A percentile compares a stretch with the other conserved stretches of the same genome.
These are phyloP conservation scores for Gastrodia elata DNA, from an alignment of 106 monocot genomes.

Conservation along the genomic window DNA sequence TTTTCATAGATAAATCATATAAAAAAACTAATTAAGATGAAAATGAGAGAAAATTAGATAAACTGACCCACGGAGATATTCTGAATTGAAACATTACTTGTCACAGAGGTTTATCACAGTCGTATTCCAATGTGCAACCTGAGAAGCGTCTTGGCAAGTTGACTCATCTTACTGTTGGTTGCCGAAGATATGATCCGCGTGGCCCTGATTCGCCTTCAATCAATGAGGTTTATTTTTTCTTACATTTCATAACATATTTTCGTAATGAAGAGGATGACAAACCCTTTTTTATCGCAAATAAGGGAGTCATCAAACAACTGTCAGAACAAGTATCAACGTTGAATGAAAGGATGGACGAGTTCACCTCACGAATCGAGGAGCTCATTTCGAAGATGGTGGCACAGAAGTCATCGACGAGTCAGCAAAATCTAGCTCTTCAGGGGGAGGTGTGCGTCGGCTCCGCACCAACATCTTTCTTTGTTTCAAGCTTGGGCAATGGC, in stretches of 20 bases:
- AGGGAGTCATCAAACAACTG: slow-evolving; percentile 67
- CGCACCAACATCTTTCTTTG: slow-evolving; percentile 48
- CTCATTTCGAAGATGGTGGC: slow-evolving; percentile 55
- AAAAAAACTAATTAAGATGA: too few relatives aligned
- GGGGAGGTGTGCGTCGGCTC: slow-evolving; percentile 59
- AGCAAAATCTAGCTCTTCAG: slow-evolving; percentile 51
- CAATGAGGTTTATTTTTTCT: slow-evolving; percentile 33
- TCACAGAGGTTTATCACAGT: slow-evolving; percentile 71
- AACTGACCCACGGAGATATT: too few relatives aligned
- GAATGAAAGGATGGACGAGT: slow-evolving; percentile 83
- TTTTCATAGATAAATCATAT: too few relatives aligned
- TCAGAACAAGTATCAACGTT: slow-evolving; percentile 82
- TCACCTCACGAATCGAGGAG: slow-evolving; percentile 68
- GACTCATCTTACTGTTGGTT: slow-evolving; percentile 47
- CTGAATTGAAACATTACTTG: too few relatives aligned
- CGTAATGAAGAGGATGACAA: neutral
- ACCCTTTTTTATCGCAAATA: neutral
- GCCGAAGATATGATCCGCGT: slow-evolving; percentile 41
- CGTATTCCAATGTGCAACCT: slow-evolving; percentile 60
- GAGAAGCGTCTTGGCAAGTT: slow-evolving; percentile 66
- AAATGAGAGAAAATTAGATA: too few relatives aligned
- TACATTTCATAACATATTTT: neutral
- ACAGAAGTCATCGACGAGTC: slow-evolving; percentile 44
- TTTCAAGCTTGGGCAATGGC: slow-evolving; percentile 70
- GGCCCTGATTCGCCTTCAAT: slow-evolving; percentile 42